Percentiles rank a stretch among this genome's conserved stretches.
phyloP scores from a whole-genome alignment of 1,139 yeast genomes.

The Candida gigantensis region DNA sequence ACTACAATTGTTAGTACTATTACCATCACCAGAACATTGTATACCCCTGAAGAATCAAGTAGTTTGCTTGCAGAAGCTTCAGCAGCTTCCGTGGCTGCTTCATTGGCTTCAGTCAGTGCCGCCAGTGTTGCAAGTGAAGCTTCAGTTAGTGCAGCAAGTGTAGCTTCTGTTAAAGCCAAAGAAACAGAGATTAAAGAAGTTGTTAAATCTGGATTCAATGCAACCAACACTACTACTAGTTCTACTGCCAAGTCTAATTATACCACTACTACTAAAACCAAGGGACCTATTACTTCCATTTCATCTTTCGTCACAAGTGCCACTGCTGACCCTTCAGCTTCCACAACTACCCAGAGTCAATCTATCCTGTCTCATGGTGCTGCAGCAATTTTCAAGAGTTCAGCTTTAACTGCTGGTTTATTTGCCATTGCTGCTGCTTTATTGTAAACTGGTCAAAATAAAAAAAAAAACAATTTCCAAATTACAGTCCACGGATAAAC shows the following conservation, averaged over 20 bases:
- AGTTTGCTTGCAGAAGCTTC: constrained; percentile 22
- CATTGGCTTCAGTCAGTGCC: constrained; percentile 17
- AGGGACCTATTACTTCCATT: no score
- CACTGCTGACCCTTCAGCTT: no score
- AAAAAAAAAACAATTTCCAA: no score
- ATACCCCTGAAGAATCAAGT: constrained; percentile 43
- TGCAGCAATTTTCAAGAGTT: constrained; percentile 29
- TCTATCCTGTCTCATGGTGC: constrained; percentile 21
- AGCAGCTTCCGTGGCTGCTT: constrained; percentile 19
- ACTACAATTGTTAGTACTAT: constrained; percentile 46
- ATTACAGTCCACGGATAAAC: no score
- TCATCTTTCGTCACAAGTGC: no score
- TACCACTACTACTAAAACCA: constrained; percentile 8
- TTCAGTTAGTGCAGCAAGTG: neutral
- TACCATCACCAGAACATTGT: constrained; percentile 44
- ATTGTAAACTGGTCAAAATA: no score
- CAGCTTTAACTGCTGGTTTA: constrained; percentile 47
- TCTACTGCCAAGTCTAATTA: constrained; percentile 7
- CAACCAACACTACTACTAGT: constrained; percentile 16
- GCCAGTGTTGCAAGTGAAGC: constrained; percentile 16
- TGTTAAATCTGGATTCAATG: constrained; percentile 46
- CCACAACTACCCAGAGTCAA: no score
- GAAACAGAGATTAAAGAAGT: constrained; percentile 39
- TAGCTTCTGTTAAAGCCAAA: constrained; percentile 3
- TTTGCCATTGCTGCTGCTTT: constrained; percentile 50